Conservation (phyloP, 768 basidiomycete species). For the Phylloporus rhodoxanthus region DNA sequence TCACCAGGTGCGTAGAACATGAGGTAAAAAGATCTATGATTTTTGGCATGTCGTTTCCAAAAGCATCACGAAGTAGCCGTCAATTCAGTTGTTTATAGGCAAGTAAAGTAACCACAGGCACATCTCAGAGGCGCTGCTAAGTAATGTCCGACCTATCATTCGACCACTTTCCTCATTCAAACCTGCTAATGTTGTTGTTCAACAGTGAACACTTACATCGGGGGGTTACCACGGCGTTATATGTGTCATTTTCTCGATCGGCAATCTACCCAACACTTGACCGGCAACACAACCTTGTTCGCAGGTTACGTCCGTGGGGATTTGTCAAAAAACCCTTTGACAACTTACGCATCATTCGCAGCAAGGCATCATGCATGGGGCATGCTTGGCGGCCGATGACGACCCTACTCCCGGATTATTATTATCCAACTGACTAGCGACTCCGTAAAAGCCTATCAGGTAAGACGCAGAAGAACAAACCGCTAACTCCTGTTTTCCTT, state of each 20-base stretch:
- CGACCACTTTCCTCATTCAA: conserved; percentile 18
- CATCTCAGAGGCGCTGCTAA: conserved; percentile 18
- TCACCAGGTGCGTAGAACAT: conserved; percentile 29
- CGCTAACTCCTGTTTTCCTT: conserved; percentile 27
- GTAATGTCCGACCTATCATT: conserved; percentile 28
- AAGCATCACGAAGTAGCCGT: conserved; percentile 21
- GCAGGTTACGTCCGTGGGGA: conserved; percentile 19
- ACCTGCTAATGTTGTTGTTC: conserved; percentile 19
- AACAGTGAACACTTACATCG: conserved; percentile 5
- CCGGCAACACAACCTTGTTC: conserved; percentile 8
- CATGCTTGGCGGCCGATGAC: background rate
- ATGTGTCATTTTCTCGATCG: conserved; percentile 12
- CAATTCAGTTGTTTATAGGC: conserved; percentile 24
- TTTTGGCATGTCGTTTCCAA: conserved; percentile 21
- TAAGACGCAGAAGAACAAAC: conserved; percentile 18
- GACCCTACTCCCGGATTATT: conserved; percentile 9
- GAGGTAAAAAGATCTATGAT: conserved; percentile 30
- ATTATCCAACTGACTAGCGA: conserved; percentile 15
- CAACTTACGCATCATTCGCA: background rate
- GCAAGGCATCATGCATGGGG: background rate
- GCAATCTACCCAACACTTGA: conserved; percentile 6
- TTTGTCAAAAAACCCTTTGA: background rate
- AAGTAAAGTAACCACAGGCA: conserved; percentile 23
- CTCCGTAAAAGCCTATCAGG: conserved; percentile 34
- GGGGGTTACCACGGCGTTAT: conserved; percentile 5